Conservation (phyloP, 2,329 filamentous ascomycete species). For the Aspergillus aculeatus region DNA sequence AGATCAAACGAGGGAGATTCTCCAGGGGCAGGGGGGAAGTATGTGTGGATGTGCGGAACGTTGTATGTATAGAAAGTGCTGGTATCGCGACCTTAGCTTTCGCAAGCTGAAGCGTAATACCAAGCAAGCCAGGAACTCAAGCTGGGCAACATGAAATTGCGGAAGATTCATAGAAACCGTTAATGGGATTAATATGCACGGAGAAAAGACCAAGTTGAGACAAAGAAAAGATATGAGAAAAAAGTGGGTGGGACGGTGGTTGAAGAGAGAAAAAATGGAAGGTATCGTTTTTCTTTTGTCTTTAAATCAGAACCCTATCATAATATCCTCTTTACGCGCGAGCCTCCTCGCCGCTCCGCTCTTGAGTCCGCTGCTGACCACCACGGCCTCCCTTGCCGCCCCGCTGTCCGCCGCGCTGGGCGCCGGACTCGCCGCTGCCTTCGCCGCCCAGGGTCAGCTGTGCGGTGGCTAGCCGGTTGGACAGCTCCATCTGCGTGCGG, state of each 20-base stretch:
- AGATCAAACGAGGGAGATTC: too few species aligned
- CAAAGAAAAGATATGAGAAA: conserved; percentile 12
- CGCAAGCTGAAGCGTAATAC: background rate
- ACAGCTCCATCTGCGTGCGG: conserved; percentile 97
- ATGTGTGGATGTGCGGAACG: background rate
- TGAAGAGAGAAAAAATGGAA: conserved; percentile 23
- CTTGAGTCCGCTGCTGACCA: conserved; percentile 40
- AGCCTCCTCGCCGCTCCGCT: conserved; percentile 37
- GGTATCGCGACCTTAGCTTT: background rate
- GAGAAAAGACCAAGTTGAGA: conserved; percentile 8
- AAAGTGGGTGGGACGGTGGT: conserved; percentile 7
- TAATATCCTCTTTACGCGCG: conserved; percentile 31
- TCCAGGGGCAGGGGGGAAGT: background rate
- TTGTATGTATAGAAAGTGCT: background rate
- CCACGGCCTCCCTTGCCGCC: conserved; percentile 46
- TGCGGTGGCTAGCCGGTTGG: conserved; percentile 86
- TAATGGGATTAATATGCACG: background rate
- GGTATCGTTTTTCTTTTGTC: conserved; percentile 17
- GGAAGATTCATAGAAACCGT: conserved; percentile 7
- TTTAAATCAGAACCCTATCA: conserved; percentile 16
- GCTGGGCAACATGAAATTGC: background rate
- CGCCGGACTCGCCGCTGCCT: conserved; percentile 36
- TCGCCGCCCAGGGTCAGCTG: conserved; percentile 60
- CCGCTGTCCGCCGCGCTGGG: conserved; percentile 35
- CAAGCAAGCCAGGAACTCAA: background rate